Evolutionary conservation across 768 basidiomycete genomes (phyloP), one percentile per base, ranked within the genome.

Genomic region (Boletellus ananiceps): DNA sequence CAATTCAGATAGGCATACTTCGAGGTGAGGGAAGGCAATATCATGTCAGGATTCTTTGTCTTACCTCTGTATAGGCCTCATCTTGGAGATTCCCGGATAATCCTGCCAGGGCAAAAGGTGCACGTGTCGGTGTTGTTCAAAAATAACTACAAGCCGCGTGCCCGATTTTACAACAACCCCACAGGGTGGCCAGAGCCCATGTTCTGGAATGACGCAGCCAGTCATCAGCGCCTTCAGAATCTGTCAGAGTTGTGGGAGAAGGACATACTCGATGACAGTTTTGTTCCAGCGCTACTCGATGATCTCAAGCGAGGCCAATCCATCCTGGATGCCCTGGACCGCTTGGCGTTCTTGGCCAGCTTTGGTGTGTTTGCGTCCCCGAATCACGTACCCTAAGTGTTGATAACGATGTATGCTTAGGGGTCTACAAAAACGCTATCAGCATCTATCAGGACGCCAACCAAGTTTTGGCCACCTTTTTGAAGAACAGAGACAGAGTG

Each of bases 71-170:
- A 2, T 29, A 67, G 66, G 8, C 65, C 66, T 8, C 66, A 68
- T 46, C 2, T 55, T 11, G 65, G 64, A 4, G 48, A 44, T 35
- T 55, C 62, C 4, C 60, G 66, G 13, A 56, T 43, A 29, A 67
- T 67, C 25, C 23, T 66, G 4, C 62, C 54, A 0, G 65, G 65
- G 13, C 66, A 67, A 36, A 68, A 59, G 36, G 57, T 67, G n/a
- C 65, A 66, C 42, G 60, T 68, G 7, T 68, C 65, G 1, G 66
- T 40, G 25, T 32, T 66, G 1, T 66, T 64, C 60, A 68, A 60
- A 51, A 49, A 52, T 38, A 57, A 67, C 23, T 67, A 67, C 52
- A 66, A 58, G 33, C 57, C 65, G 7, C 39, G 29, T 36, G 64
- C 62, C 1, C 54, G 21, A 19, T 64, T 67, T 45, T 54, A 46